Evolutionary conservation across 352 stramenopile genomes (phyloP), one percentile per base, ranked within the genome.

Genomic region (Phytophthora pluvialis): DNA sequence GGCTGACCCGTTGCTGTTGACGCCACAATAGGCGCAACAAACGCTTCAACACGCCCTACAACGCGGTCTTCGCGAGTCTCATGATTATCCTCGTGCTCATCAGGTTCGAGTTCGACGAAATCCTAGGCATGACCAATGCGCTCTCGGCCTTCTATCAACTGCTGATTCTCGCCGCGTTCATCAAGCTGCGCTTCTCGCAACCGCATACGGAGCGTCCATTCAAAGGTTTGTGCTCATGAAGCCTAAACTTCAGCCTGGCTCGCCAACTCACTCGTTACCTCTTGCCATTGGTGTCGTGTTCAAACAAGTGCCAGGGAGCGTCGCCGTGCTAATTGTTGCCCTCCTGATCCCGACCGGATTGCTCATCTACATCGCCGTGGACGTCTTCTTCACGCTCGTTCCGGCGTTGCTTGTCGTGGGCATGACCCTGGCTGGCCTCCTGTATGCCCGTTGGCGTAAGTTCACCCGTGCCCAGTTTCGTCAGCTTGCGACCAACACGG

Each of bases 71-170:
- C 7, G 60, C 70, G 12, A 85, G 72, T 53, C 60, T 85, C 18
- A 32, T 80, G 29, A 75, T 88, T 60, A 84, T 88, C 40, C 44
- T 88, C 9, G 61, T 86, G 28, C 65, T 86, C 39, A 77, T 82
- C 53, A 75, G 75, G 53, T 81, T 86, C 42, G 72, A 85, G 49
- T 93, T 97, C 64, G 77, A 96, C 35, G 77, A 83, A 35, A 89
- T 94, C 26, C 60, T 96, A 5, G 79, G 86, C 53, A 85, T 97
- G 76, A 82, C 96, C 43, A 98, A 98, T 70, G 87, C 94, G n/a
- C 84, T 97, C 36, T 98, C 95, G 59, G 78, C 89, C 25, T 76
- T 96, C 48, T 79, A 86, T 35, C 76, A 97, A 60, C 46, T 98
- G 26, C 75, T 98, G 46, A 91, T 98, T 31, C 88, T 75, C 60